Base-by-base conservation (phyloP, 805 yeast genomes). In the Hanseniaspora vineae region DNA sequence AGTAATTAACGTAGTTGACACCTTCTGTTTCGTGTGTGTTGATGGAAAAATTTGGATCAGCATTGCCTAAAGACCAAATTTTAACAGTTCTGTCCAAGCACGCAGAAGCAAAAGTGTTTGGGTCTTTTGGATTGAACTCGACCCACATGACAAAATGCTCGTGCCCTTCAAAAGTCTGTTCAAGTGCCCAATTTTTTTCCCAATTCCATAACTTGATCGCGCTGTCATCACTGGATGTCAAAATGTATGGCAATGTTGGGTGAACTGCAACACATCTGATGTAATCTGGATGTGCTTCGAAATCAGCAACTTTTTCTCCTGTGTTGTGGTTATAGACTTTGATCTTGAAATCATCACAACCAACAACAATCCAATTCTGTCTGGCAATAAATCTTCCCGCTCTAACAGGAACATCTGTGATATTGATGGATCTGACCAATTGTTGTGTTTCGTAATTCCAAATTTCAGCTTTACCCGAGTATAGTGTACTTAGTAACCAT, bases 251-350 rank as follows among this genome's bases (percentile, higher is more conserved):
- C 67, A 84, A 85, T 15, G 90, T 74, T 42, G 97, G 97, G 67
- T 92, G 98, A 40, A 90, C 95, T 11, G 95, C 92, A 54, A 92
- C 77, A 49, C 85, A 79, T 64, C 98, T 81, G 60, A 92, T 84
- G 66, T 92, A 92, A 66, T 92, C 98, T 9, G 96, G 96, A 62
- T 92, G 98, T 10, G 97, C 97, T 69, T 92, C 98, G 61, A 90
- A 92, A 67, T 89, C 97, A 37, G 86, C 76, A 52, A 92, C 77
- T 64, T 87, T 88, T 67, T 92, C 98, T 49, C 95, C 89, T 17
- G 98, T 92, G 67, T 87, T 87, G 71, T 86, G 88, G 67, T 92
- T 92, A 73, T 78, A 92, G 31, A 92, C 94, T 60, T 98, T 80
- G 50, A 92, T 71, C 62, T 84, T 90, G 75, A 85, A 90, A 67